phyloP scores from a whole-genome alignment of 306 rosid genomes.

The Begonia loranthoides region DNA sequence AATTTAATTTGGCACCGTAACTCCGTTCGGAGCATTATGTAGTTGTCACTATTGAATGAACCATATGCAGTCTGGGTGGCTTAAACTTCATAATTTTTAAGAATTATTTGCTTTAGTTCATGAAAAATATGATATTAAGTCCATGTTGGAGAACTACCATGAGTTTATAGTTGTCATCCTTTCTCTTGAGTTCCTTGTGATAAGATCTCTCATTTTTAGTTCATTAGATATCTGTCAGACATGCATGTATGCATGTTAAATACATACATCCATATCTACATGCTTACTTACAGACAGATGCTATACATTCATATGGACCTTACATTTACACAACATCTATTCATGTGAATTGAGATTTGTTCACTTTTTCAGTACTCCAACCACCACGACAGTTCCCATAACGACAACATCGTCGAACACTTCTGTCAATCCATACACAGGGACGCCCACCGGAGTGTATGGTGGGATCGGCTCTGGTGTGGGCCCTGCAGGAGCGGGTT shows the following conservation, averaged over 20 bases:
- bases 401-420: slow-evolving; percentile 7
- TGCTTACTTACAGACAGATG: too few species aligned
- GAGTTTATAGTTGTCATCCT: too few species aligned
- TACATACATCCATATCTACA: not conserved
- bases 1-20: too few species aligned
- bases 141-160: too few species aligned
- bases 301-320: not conserved
- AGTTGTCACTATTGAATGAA: too few species aligned
- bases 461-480: slow-evolving; percentile 65
- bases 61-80: too few species aligned
- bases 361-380: not conserved
- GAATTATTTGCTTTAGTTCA: too few species aligned
- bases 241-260: not conserved
- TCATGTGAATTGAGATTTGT: not conserved
- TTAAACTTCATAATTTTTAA: too few species aligned
- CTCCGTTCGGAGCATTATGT: too few species aligned
- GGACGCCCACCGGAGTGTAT: slow-evolving; percentile 39
- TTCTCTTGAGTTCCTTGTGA: too few species aligned
- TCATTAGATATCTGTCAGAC: not conserved
- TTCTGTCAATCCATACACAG: slow-evolving; percentile 21
- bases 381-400: slow-evolving; percentile 12
- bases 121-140: too few species aligned
- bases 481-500: slow-evolving; percentile 64
- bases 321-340: not conserved
- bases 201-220: too few species aligned